Base-by-base conservation (phyloP, 805 yeast genomes). In the Hanseniaspora osmophila region DNA sequence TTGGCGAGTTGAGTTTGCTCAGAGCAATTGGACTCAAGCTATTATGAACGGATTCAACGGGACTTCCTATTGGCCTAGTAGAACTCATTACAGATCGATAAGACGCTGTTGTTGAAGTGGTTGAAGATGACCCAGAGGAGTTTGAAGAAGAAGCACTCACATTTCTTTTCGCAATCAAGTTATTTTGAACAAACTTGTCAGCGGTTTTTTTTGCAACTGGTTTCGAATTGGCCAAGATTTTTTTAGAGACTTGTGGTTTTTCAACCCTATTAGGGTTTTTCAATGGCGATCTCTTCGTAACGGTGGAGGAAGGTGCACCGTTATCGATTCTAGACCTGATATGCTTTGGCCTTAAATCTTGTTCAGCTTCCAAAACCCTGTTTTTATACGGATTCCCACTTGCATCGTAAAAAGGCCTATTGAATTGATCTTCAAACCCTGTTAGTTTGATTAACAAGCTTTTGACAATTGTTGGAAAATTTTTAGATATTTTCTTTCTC, bases 401-500 rank as follows among this genome's bases (percentile, higher is more conserved):
- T 10, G 40, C 33, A 18, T 40, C 43, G 12, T 40, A 30, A 46
- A 72, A 67, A 1, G 62, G 64, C 43, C 63, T 57, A 1, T 65
- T 65, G 48, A 66, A 62, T 2, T 54, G 49, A 6, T 59, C 53
- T 50, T 80, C 78, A 66, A 75, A 83, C 11, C 63, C 64, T 3
- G 53, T 48, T 4, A 84, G 53, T 43, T 71, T 72, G 1, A 49
- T 38, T 48, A 71, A 73, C 42, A 90, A 61, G 1, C 68, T 73
- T 3, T 65, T 61, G 10, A 84, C 62, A 0, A 82, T 67, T 33
- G 68, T 66, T 0, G 97, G 97, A 52, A 84, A 65, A 52, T 74
- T 73, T 55, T 77, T 76, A n/a, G 74, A 63, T 7, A 88, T 68
- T 45, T 73, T 72, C 52, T 80, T 80, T 46, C 96, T 67, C 37